A percentile compares a stretch with the other conserved stretches of the same genome.
These are phyloP conservation scores for Camellia japonica DNA, from an alignment of 148 eudicot species.

Conservation along the genomic window DNA sequence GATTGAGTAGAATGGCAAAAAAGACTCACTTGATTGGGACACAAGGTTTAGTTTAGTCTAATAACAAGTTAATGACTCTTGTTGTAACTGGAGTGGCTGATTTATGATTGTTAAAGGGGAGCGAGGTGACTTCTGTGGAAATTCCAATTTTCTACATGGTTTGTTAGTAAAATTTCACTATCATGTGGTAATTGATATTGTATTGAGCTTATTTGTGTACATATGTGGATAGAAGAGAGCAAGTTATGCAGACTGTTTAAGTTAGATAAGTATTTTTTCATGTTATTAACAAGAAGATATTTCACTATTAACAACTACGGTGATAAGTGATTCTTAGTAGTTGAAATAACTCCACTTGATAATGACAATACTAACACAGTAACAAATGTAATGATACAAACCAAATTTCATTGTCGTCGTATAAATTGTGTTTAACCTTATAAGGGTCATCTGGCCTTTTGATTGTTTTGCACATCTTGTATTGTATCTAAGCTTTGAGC, in stretches of 20 bases:
- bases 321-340: neutral
- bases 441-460: neutral
- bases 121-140: neutral
- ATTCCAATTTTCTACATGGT: conserved; percentile 1
- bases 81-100: neutral
- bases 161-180: neutral
- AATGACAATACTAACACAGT: neutral
- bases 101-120: too few relatives aligned
- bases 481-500: neutral
- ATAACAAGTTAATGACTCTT: neutral
- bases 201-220: neutral
- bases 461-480: neutral
- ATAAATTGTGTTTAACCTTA: neutral
- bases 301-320: neutral
- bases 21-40: too few relatives aligned
- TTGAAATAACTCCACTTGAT: neutral
- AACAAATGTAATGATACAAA: too few relatives aligned
- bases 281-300: neutral
- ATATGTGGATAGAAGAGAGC: neutral
- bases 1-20: too few relatives aligned
- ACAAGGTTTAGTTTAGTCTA: too few relatives aligned
- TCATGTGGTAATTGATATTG: neutral
- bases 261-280: neutral
- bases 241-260: neutral
- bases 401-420: neutral